Base-by-base conservation (phyloP, 352 stramenopile genomes). In the Phytophthora aleatoria region DNA sequence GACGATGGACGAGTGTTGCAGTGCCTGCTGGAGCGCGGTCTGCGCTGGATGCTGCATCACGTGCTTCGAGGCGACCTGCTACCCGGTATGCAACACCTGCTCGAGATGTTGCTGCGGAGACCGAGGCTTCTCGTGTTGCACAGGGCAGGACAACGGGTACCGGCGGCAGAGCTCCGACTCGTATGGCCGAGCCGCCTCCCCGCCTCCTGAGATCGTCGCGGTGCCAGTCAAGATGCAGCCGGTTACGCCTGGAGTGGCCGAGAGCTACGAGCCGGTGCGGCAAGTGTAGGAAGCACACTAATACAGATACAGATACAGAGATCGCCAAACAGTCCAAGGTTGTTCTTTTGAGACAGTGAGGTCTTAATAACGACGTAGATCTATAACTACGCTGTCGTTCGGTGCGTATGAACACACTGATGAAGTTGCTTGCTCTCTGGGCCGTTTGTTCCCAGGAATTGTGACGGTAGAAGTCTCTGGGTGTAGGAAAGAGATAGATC, bases 41-140 rank as follows among this genome's bases (percentile, higher is more conserved):
- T 73, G 67, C 53, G 56, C 33, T 13, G 67, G 67, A 11, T 75
- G 62, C 52, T 75, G 57, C 52, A 65, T 68, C 62, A 65, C 62
- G n/a, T 53, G 42, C n/a, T 20, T 39, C 13, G 57, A 75, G 1
- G 41, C 28, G 28, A 50, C 38, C 26, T 75, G 67, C 45, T 35
- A 45, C 38, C 62, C 67, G 11, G n/a, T 59, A 6, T 70, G 56
- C 30, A 52, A 71, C 33, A 28, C 27, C 36, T 69, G 57, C 36
- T 67, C 67, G 26, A 55, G 39, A 9, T 63, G 54, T 39, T 69
- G 51, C 52, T 72, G 62, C 35, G 67, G 67, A n/a, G 56, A 65
- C 24, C 57, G 52, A 1, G 67, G 67, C 38, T 69, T 75, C 30
- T 59, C 57, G 9, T 75, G 67, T 28, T 72, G 62, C 27, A 57